Conservation (phyloP, 2,329 filamentous ascomycete genomes). For the Pseudocercospora pini-densiflorae region DNA sequence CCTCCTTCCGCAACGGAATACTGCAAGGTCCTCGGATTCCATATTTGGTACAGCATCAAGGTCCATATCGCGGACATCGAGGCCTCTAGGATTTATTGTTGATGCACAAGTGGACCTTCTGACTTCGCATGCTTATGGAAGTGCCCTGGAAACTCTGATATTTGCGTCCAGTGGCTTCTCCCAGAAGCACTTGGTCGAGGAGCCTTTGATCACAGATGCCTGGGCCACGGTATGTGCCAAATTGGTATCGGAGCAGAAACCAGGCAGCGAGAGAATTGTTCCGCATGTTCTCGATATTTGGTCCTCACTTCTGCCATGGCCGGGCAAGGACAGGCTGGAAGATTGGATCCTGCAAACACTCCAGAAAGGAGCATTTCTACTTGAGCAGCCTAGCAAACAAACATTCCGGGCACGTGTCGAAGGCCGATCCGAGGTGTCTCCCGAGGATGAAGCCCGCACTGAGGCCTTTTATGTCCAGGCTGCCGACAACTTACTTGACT, state of each 20-base stretch:
- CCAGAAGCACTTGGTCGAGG: constrained; percentile 49
- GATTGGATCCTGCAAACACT: constrained; percentile 94
- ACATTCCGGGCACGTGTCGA: constrained; percentile 69
- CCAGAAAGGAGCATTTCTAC: constrained; percentile 86
- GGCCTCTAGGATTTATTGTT: constrained; percentile 34
- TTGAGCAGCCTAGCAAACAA: constrained; percentile 78
- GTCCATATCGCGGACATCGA: constrained; percentile 49
- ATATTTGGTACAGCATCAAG: constrained; percentile 65
- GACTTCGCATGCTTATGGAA: constrained; percentile 30
- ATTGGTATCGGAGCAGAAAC: constrained; percentile 77
- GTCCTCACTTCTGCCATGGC: constrained; percentile 86
- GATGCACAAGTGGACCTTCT: constrained; percentile 36
- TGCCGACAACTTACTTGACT: constrained; percentile 78
- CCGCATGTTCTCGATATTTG: constrained; percentile 86
- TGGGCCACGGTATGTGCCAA: constrained; percentile 89
- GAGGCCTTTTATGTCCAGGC: constrained; percentile 89
- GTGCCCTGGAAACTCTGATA: constrained; percentile 36
- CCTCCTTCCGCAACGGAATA: constrained; percentile 77
- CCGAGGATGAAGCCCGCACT: constrained; percentile 78
- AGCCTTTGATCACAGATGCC: constrained; percentile 79
- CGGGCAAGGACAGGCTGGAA: constrained; percentile 85
- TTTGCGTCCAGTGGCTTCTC: constrained; percentile 49
- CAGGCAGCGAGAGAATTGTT: constrained; percentile 78
- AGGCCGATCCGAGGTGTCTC: constrained; percentile 68
- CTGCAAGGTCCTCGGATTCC: constrained; percentile 80